A percentile compares a stretch with the other conserved stretches of the same genome.
phyloP scores from a whole-genome alignment of 108 stramenopile genomes.

The Pseudonitzschia delicatissima region DNA sequence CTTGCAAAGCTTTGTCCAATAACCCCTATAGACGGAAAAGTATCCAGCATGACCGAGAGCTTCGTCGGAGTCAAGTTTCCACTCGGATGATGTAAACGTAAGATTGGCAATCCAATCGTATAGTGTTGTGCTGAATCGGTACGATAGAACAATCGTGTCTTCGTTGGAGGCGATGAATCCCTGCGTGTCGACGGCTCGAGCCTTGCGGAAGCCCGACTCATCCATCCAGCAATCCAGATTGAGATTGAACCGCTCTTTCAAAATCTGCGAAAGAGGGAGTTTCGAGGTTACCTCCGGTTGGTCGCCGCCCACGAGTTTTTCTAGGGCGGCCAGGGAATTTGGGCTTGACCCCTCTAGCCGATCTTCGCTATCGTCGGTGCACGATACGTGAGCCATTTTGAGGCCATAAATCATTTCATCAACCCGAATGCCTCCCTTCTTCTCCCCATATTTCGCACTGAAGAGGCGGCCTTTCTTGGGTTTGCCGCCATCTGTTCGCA shows the following conservation, averaged over 20 bases:
- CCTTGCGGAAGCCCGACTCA: conserved; percentile 16
- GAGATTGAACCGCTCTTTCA: conserved; percentile 18
- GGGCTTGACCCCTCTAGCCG: not conserved
- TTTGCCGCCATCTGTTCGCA: not conserved
- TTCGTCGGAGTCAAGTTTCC: conserved; percentile 25
- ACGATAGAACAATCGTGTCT: conserved; percentile 26
- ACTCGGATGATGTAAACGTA: conserved; percentile 16
- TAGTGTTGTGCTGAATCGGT: conserved; percentile 27
- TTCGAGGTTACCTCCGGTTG: not conserved
- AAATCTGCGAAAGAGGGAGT: conserved; percentile 18
- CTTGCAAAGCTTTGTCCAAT: conserved; percentile 4
- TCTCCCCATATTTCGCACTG: conserved; percentile 1
- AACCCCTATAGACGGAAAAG: conserved; percentile 9
- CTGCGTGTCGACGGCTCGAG: conserved; percentile 26
- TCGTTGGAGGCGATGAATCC: conserved; percentile 36
- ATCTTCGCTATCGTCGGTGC: conserved; percentile 28
- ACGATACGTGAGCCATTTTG: conserved; percentile 33
- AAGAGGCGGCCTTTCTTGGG: conserved; percentile 28
- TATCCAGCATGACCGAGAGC: conserved; percentile 26
- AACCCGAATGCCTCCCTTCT: conserved; percentile 23
- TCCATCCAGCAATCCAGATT: conserved; percentile 29
- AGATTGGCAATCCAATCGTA: conserved; percentile 37
- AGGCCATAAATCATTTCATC: conserved; percentile 37
- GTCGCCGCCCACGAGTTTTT: conserved; percentile 21
- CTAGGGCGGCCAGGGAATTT: conserved; percentile 22